Percentiles rank a stretch among this genome's conserved stretches.
Conservation (phyloP, 176 grass and related monocot species). For the Hordeum vulgare region DNA sequence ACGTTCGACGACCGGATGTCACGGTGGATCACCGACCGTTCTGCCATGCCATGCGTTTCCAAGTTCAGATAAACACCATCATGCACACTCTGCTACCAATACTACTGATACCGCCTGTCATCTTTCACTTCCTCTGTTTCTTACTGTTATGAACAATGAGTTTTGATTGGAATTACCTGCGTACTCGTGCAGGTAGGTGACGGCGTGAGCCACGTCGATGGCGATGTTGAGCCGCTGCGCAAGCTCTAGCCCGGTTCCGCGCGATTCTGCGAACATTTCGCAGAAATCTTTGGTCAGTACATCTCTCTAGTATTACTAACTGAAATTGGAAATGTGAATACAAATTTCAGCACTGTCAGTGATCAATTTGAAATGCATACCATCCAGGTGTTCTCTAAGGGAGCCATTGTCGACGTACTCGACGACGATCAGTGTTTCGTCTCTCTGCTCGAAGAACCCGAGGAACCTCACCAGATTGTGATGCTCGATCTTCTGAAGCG, state of each 20-base stretch:
- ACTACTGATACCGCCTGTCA: background rate
- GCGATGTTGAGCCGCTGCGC: constrained; percentile 40
- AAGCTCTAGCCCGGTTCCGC: constrained; percentile 38
- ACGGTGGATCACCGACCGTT: constrained; percentile 49
- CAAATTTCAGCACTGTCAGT: background rate
- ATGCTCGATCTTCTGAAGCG: constrained; percentile 32
- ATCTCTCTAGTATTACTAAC: background rate
- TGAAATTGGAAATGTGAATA: background rate
- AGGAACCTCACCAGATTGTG: constrained; percentile 28
- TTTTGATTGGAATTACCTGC: constrained; percentile 3
- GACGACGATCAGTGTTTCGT: background rate
- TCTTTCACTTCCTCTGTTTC: background rate
- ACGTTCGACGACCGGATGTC: constrained; percentile 51
- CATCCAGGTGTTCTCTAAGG: constrained; percentile 40
- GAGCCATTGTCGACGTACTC: constrained; percentile 39
- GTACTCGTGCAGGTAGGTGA: constrained; percentile 42
- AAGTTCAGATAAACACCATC: background rate
- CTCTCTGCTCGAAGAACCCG: constrained; percentile 8
- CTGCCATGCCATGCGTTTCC: background rate
- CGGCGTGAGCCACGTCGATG: constrained; percentile 30
- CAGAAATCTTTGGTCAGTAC: background rate
- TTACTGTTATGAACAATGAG: background rate
- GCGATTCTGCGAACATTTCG: constrained; percentile 16
- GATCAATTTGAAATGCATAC: background rate
- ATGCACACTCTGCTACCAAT: background rate